Percentiles rank a stretch among this genome's conserved stretches.
Evolutionary conservation across 2,329 filamentous ascomycete species (phyloP).

Genomic region (Ceratocystis smalleyi): DNA sequence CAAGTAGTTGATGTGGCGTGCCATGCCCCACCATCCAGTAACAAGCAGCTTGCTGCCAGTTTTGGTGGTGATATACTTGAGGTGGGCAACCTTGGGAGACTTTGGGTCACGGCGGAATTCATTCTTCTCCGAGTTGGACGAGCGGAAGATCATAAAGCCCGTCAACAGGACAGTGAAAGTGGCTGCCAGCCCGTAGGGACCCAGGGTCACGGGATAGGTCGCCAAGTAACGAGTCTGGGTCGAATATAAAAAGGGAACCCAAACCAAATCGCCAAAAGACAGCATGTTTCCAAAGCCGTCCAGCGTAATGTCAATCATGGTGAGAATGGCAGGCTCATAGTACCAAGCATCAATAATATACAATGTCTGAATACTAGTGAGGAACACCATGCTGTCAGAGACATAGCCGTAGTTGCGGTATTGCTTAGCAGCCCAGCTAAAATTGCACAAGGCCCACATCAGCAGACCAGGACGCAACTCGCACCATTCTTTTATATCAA

Average conservation of each 20-base stretch:
- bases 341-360: constrained; percentile 76
- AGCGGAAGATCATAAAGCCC: constrained; percentile 85
- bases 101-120: constrained; percentile 75
- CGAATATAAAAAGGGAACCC: constrained; percentile 83
- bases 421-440: constrained; percentile 73
- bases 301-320: constrained; percentile 84
- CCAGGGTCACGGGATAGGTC: constrained; percentile 66
- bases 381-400: constrained; percentile 71
- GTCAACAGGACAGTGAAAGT: constrained; percentile 51
- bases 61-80: constrained; percentile 74
- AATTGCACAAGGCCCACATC: constrained; percentile 74
- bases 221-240: constrained; percentile 74
- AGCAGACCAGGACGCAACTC: constrained; percentile 86
- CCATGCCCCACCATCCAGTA: constrained; percentile 84
- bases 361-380: constrained; percentile 59
- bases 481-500: constrained; percentile 82
- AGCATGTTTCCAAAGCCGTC: constrained; percentile 96
- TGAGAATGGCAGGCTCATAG: constrained; percentile 79
- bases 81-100: constrained; percentile 61
- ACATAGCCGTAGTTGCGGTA: constrained; percentile 71
- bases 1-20: constrained; percentile 89
- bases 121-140: constrained; percentile 92
- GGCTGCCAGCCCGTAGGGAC: constrained; percentile 45
- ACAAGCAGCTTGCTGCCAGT: constrained; percentile 66
- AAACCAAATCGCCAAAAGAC: constrained; percentile 78